These are phyloP conservation scores for Zygoascus bituminiphila DNA, from an alignment of 805 yeast genomes.

Conservation along the genomic window DNA sequence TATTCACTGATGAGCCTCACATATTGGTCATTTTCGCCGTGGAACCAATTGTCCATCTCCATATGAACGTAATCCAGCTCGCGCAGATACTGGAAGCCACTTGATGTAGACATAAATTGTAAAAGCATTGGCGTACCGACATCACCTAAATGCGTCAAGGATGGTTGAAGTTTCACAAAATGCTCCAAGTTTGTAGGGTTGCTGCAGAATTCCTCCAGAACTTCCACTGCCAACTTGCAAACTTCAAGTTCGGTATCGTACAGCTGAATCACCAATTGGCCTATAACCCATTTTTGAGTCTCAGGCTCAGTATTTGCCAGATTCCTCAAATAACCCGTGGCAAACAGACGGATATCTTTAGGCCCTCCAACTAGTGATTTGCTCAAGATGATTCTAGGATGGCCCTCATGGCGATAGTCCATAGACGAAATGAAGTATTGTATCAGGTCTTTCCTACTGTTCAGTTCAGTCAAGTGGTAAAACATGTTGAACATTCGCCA, in stretches of 20 bases:
- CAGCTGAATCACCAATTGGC: slow-evolving; percentile 53
- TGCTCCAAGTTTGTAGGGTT: slow-evolving; percentile 38
- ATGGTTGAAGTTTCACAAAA: slow-evolving; percentile 49
- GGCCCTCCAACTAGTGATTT: slow-evolving; percentile 56
- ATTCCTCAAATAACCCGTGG: slow-evolving; percentile 46
- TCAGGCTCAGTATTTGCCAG: slow-evolving; percentile 27
- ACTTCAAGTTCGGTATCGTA: slow-evolving; percentile 58
- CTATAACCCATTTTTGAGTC: slow-evolving; percentile 39
- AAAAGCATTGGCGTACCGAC: slow-evolving; percentile 51
- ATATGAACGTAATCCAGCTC: slow-evolving; percentile 51
- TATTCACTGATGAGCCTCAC: slow-evolving; percentile 29
- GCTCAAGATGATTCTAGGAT: slow-evolving; percentile 55
- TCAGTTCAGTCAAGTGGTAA: slow-evolving; percentile 55
- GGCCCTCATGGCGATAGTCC: slow-evolving; percentile 53
- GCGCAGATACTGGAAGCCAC: slow-evolving; percentile 61
- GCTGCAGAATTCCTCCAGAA: slow-evolving; percentile 45
- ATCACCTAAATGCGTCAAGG: slow-evolving; percentile 44
- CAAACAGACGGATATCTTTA: slow-evolving; percentile 42
- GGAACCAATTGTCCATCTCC: slow-evolving; percentile 65
- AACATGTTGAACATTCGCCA: slow-evolving; percentile 82
- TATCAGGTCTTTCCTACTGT: slow-evolving; percentile 49
- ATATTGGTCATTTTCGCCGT: slow-evolving; percentile 27
- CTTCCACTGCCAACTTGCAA: slow-evolving; percentile 46
- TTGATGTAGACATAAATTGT: slow-evolving; percentile 53
- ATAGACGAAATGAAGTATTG: slow-evolving; percentile 51